A percentile compares a stretch with the other conserved stretches of the same genome.
These are phyloP conservation scores for Cladosporium sp. DNA, from an alignment of 2,329 filamentous ascomycete genomes.

Conservation along the genomic window DNA sequence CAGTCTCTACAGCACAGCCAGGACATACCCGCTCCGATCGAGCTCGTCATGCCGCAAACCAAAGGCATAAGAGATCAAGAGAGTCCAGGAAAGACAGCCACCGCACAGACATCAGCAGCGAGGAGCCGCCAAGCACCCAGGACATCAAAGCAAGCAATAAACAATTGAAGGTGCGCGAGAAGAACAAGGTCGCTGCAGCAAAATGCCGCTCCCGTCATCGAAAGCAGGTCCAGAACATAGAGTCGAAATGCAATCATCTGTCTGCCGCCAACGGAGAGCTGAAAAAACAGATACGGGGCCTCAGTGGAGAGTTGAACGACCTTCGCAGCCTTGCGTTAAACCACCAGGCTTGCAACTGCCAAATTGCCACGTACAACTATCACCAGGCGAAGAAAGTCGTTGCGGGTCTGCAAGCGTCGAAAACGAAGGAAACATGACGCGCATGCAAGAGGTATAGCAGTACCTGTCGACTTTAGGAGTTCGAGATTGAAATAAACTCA, in stretches of 20 bases:
- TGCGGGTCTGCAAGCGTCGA: not conserved
- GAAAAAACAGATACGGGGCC: not conserved
- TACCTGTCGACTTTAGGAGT: too few species aligned
- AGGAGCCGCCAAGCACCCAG: not conserved
- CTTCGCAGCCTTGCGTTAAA: not conserved
- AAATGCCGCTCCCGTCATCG: slow-evolving; percentile 3
- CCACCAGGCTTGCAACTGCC: not conserved
- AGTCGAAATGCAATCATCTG: not conserved
- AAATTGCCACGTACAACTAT: not conserved
- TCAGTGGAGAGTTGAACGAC: not conserved
- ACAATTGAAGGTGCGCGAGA: slow-evolving; percentile 2
- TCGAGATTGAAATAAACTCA: too few species aligned
- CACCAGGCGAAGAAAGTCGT: slow-evolving; percentile 1
- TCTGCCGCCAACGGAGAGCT: not conserved
- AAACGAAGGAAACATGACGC: too few species aligned
- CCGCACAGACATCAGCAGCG: not conserved
- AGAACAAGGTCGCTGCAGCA: slow-evolving; percentile 8
- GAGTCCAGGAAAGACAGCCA: not conserved
- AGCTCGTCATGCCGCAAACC: slow-evolving; percentile 9
- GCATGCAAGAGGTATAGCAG: too few species aligned
- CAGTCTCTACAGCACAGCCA: too few species aligned
- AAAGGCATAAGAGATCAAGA: not conserved
- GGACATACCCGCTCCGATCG: not conserved
- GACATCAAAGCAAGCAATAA: not conserved
- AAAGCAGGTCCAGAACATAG: slow-evolving; percentile 1